Evolutionary conservation across 148 eudicot genomes (phyloP), one percentile per base, ranked within the genome.

Genomic region (Cornus florida): DNA sequence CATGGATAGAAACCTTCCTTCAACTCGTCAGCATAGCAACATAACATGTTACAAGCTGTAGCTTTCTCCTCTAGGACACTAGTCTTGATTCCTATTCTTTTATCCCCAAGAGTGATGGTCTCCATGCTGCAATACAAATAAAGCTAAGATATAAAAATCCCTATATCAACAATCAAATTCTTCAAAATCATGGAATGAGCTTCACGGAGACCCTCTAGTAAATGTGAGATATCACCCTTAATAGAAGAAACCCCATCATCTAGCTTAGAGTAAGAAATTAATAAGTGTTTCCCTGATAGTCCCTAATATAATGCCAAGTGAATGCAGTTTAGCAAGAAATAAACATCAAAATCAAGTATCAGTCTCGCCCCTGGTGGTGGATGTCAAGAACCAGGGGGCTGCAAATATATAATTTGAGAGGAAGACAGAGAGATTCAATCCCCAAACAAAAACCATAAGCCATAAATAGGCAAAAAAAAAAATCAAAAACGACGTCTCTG

Each of bases 31-130:
- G 98, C 99, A 86, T 96, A 96, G 77, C 99, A 96, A 70, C 99
- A 96, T 53, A 96, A 75, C 99, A 96, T 96, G 85, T 96, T 96
- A 84, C 99, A 96, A 66, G 99, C 99, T 65, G 99, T 96, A 70
- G 99, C 99, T 86, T 96, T 96, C 86, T 96, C 99, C 89, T 96
- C 99, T 31, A 96, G 83, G 79, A 96, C 99, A 75, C 99, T 96
- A 43, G 99, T 96, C 87, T 93, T 96, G 77, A 96, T 96, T 50
- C 95, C 99, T 60, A 96, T 96, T 82, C 99, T 93, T 82, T 96
- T 96, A 79, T 96, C 99, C 70, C 99, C 99, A 64, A 96, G 92
- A 39, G 99, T 96, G 57, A 96, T 96, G 72, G 99, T 96, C 87
- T 96, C 99, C 93, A 96, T 96, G 78, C 99, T 96, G 93, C 85